These are phyloP conservation scores for Magnolia changhungtana DNA, from an alignment of 164 flowering plant species.

Conservation along the genomic window DNA sequence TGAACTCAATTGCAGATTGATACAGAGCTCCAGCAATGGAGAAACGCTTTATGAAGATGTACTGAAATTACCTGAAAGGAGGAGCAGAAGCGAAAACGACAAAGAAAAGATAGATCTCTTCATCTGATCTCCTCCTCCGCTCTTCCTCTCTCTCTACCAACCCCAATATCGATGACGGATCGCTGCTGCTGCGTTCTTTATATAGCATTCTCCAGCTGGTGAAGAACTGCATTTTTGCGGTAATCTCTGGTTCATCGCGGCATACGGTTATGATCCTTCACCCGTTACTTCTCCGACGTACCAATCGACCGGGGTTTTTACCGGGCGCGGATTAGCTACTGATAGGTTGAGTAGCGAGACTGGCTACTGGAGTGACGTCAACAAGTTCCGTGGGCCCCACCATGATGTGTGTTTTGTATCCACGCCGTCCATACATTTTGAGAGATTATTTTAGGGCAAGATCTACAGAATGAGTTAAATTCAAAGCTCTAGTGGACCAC, in stretches of 20 bases:
- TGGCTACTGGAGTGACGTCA: too few species aligned
- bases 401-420: too few species aligned
- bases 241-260: not conserved
- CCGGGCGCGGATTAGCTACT: too few species aligned
- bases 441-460: too few species aligned
- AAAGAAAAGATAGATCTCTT: not conserved
- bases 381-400: too few species aligned
- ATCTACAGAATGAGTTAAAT: too few species aligned
- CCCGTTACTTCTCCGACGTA: not conserved
- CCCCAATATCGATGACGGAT: not conserved
- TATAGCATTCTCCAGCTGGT: not conserved
- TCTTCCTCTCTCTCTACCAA: not conserved
- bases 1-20: not conserved
- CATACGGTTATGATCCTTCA: not conserved
- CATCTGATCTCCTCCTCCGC: not conserved
- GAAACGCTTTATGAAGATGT: not conserved
- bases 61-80: constrained; percentile 10
- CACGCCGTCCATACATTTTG: too few species aligned
- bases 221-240: not conserved
- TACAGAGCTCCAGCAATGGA: too few species aligned
- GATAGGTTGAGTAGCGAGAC: too few species aligned
- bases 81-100: constrained; percentile 8
- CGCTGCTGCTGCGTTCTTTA: not conserved
- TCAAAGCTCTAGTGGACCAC: too few species aligned
- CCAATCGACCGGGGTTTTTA: too few species aligned